Evolutionary conservation across 225 moss, liverwort and hornwort species (phyloP), one percentile per base, ranked within the genome.

Genomic region (Neckera pumila): DNA sequence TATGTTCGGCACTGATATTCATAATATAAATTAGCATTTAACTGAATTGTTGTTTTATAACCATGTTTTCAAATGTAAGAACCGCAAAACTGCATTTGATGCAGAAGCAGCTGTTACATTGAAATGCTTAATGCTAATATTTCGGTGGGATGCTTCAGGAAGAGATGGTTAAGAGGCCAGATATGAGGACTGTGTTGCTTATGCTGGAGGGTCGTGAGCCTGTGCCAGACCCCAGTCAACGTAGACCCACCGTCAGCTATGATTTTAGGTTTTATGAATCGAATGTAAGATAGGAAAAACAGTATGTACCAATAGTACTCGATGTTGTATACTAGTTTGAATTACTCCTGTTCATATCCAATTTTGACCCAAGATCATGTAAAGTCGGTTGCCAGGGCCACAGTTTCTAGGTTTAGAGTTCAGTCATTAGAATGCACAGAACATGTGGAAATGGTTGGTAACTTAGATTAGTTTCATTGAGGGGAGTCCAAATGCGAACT

Each of bases 141-240:
- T 63, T 65, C 8, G 56, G 62, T 22, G 45, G 63, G 49, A 25
- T 90, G 51, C n/a, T 71, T 33, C 89, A 93, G 91, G 88, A 93
- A 6, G 88, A 93, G 19, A 84, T 91, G 81, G 63, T 88, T 23
- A 43, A 42, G 49, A 88, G 93, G 59, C 93, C 92, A 72, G 76
- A 86, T 25, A 91, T 93, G 86, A 83, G 81, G 62, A 88, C 34
- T 64, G 92, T 93, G 83, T 26, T 91, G 88, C 84, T 62, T 14
- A 91, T 91, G 93, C 59, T 93, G 76, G 93, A 93, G 81, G 84
- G 60, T 53, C 69, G 40, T 33, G 51, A 31, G 73, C 83, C 80
- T 10, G 87, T 87, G 63, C 91, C 85, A 18, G 43, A 20, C 72
- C 90, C 85, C 23, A 63, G 57, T 49, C 65, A 38, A 65, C 12